Evolutionary conservation across 257 asterid genomes (phyloP).

Genomic region (Buddleja alternifolia): DNA sequence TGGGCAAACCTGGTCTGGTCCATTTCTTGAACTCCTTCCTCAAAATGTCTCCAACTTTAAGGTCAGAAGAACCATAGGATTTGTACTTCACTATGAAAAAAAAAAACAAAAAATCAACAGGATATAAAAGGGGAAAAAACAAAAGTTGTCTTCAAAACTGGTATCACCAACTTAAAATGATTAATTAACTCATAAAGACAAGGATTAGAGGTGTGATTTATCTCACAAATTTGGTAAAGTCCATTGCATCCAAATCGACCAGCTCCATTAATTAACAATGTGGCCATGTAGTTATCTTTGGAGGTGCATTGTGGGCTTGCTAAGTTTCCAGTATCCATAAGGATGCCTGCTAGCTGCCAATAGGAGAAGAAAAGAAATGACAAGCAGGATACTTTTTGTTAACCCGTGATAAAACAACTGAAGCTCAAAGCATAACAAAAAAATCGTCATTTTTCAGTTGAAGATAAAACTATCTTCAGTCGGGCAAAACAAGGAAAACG

Average conservation of each 20-base stretch:
- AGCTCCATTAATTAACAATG: constrained; percentile 80
- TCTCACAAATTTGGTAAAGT: constrained; percentile 73
- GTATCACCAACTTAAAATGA: not conserved
- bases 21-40: constrained; percentile 64
- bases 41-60: constrained; percentile 58
- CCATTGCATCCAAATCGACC: constrained; percentile 86
- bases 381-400: not conserved
- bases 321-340: constrained; percentile 75
- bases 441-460: not conserved
- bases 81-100: constrained; percentile 63
- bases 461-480: constrained; percentile 1
- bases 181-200: constrained; percentile 14
- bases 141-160: not conserved
- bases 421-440: not conserved
- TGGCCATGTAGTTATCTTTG: constrained; percentile 79
- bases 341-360: constrained; percentile 83
- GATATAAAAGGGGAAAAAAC: too few species aligned
- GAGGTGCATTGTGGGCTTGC: constrained; percentile 52
- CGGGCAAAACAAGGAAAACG: constrained; percentile 7
- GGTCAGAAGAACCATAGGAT: constrained; percentile 46
- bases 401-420: not conserved
- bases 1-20: constrained; percentile 51
- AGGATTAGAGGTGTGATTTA: not conserved
- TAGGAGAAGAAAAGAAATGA: constrained; percentile 7
- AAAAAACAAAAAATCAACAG: not conserved